phyloP scores from a whole-genome alignment of 2,329 filamentous ascomycete genomes.

The Sporothrix sp. region DNA sequence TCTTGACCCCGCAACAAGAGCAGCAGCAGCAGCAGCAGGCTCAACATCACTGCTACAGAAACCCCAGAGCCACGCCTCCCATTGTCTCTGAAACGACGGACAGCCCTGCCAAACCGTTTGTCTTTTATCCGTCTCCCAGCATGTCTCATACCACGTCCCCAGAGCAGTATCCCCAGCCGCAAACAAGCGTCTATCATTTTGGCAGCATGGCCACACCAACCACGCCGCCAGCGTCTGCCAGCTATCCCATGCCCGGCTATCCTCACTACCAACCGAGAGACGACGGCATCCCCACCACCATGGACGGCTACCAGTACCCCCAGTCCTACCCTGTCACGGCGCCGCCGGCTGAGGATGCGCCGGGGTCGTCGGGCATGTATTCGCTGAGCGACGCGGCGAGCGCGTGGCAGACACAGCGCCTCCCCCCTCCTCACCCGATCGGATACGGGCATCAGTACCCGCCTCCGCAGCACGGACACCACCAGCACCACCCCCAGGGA shows the following conservation, averaged over 20 bases:
- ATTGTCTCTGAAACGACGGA: not conserved
- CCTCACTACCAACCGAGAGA: not conserved
- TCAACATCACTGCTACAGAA: not conserved
- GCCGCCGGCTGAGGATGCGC: not conserved
- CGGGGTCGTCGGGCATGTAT: not conserved
- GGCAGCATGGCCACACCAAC: not conserved
- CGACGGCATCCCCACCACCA: not conserved
- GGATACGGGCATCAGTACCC: not conserved
- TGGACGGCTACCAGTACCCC: not conserved
- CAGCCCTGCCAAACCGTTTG: not conserved
- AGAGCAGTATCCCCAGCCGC: not conserved
- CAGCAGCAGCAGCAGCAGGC: not conserved
- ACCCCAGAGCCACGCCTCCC: not conserved
- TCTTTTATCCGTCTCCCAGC: not conserved
- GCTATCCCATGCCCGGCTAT: not conserved
- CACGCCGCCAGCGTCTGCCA: not conserved
- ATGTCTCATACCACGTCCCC: not conserved
- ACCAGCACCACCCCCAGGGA: not conserved
- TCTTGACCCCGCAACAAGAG: not conserved
- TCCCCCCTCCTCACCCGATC: not conserved
- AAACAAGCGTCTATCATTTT: not conserved
- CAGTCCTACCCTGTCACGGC: not conserved
- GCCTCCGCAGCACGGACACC: not conserved
- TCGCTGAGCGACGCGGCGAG: not conserved
- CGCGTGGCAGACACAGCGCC: not conserved